phyloP scores from a whole-genome alignment of 768 basidiomycete species.

The Pleurotus tuoliensis region DNA sequence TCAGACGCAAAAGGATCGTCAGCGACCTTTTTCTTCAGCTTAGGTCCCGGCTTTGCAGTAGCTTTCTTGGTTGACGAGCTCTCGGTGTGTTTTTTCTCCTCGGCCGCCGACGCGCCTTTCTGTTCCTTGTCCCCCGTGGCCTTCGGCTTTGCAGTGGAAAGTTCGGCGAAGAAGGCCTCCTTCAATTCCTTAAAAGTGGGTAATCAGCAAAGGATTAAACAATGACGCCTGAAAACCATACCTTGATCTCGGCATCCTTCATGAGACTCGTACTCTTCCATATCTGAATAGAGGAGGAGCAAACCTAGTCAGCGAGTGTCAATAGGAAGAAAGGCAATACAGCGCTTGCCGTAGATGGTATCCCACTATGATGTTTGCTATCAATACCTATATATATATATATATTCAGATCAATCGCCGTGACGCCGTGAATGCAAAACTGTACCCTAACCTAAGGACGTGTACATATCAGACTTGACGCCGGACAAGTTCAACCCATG shows the following conservation, averaged over 20 bases:
- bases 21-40: conserved; percentile 42
- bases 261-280: conserved; percentile 66
- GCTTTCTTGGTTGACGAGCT: neutral
- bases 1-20: conserved; percentile 64
- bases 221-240: conserved; percentile 13
- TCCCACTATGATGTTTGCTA: conserved; percentile 73
- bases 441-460: conserved; percentile 41
- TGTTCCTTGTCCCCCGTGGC: conserved; percentile 13
- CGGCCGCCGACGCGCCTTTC: neutral
- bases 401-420: neutral
- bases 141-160: conserved; percentile 22
- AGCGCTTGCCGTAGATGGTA: conserved; percentile 58
- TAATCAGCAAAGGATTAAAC: no score
- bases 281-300: conserved; percentile 32
- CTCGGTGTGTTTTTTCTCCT: neutral
- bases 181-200: conserved; percentile 48
- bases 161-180: conserved; percentile 54
- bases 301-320: neutral
- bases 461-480: conserved; percentile 72
- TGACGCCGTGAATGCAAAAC: neutral
- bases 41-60: conserved; percentile 33
- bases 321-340: neutral
- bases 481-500: conserved; percentile 65
- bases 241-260: conserved; percentile 61
- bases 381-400: conserved; percentile 46